Evolutionary conservation across 2,329 filamentous ascomycete genomes (phyloP), one percentile per base, ranked within the genome.

Genomic region (Penicillium nordicum): DNA sequence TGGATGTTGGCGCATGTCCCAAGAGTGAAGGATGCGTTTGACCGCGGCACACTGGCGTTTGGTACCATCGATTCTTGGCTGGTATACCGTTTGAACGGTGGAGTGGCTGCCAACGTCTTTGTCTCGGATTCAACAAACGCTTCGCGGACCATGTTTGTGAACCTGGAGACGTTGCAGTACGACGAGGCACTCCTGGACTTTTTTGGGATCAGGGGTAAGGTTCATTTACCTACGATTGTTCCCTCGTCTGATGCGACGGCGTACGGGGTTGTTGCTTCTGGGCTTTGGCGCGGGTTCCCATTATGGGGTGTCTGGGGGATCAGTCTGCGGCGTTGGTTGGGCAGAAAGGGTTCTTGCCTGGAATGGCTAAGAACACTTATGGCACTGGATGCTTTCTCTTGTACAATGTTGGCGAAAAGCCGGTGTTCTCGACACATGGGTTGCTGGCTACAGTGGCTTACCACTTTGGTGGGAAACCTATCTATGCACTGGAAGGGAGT

Each of bases 131-230:
- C 87, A 44, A 91, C 89, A 57, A 96, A 96, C 72, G 91, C 92
- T 11, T 92, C 89, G 53, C 82, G 92, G 66, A 96, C 91, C 53
- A 95, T 96, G 91, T 94, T 96, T 74, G 91, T 95, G 85, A 91
- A 95, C 74, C 79, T 96, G 49, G 81, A 85, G 65, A 92, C 86
- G 2, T 80, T 91, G 54, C 74, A 89, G 64, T 96, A 96, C 73
- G 90, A 93, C 70, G 84, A 90, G 56, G 80, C 80, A 36, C 82
- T 95, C 16, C 79, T 96, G 11, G 78, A 84, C 48, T 96, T 95
- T 76, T 96, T 96, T 73, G 84, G 83, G 37, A 84, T 96, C 61
- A 86, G 89, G 70, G 77, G 80, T 7, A 92, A 90, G 70, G 75
- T 95, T 38, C 80, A 84, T 55, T 78, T 96, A 9, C 92, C 92